Conservation (phyloP, 768 basidiomycete genomes). For the Naganishia vishniacii region DNA sequence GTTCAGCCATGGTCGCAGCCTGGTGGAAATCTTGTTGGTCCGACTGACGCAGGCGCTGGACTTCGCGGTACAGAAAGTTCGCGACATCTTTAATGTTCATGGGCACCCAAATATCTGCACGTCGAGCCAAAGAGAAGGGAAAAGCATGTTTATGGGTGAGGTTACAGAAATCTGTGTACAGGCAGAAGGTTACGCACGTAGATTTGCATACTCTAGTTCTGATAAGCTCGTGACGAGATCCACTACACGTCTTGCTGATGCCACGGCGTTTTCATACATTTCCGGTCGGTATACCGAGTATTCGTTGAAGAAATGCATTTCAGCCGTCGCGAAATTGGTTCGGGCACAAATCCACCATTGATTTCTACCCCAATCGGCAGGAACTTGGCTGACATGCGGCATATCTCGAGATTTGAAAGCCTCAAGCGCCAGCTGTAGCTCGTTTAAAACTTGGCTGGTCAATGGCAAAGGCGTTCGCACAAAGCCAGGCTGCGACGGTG, state of each 20-base stretch:
- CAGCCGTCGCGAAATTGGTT: conserved; percentile 38
- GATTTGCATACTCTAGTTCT: neutral
- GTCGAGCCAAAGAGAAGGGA: neutral
- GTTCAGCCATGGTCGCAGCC: conserved; percentile 11
- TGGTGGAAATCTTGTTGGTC: neutral
- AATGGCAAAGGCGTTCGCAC: neutral
- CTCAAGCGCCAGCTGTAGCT: conserved; percentile 9
- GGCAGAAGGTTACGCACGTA: neutral
- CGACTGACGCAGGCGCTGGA: conserved; percentile 29
- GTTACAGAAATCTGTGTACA: neutral
- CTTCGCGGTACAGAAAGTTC: conserved; percentile 40
- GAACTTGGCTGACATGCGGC: neutral
- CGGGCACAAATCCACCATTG: conserved; percentile 44
- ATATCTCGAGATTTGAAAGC: conserved; percentile 20
- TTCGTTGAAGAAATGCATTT: conserved; percentile 43
- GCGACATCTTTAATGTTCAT: conserved; percentile 39
- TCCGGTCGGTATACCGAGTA: conserved; percentile 33
- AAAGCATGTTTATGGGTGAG: neutral
- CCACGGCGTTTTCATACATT: conserved; percentile 36
- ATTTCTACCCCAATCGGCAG: conserved; percentile 30
- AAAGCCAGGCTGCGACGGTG: neutral
- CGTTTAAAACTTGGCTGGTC: neutral
- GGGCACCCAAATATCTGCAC: conserved; percentile 36
- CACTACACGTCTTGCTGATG: conserved; percentile 37
- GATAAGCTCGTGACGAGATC: conserved; percentile 30